These are phyloP conservation scores for Cercospora sesami DNA, from an alignment of 2,329 filamentous ascomycete genomes.

Conservation along the genomic window DNA sequence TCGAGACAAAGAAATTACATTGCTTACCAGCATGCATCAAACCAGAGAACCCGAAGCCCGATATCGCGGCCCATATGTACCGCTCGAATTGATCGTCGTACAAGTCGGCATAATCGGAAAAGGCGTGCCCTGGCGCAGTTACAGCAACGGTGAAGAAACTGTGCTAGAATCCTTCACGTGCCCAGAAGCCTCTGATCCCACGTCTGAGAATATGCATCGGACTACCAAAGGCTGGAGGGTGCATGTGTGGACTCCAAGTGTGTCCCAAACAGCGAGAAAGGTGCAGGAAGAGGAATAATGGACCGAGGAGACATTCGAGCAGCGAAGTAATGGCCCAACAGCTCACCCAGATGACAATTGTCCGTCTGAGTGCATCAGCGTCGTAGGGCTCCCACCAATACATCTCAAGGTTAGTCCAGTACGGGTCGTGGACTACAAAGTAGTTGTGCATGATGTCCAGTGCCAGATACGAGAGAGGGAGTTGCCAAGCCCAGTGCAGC, in stretches of 20 bases:
- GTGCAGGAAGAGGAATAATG: background rate
- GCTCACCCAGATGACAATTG: background rate
- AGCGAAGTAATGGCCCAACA: background rate
- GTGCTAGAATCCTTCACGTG: conserved; percentile 4
- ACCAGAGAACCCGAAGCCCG: background rate
- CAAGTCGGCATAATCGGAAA: background rate
- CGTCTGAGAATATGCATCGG: background rate
- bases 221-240: background rate
- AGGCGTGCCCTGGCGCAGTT: background rate
- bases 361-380: background rate
- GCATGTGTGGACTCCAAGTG: conserved; percentile 1
- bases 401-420: background rate
- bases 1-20: background rate
- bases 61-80: background rate
- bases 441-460: background rate
- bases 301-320: background rate
- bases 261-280: background rate
- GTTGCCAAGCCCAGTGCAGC: background rate
- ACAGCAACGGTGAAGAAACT: background rate
- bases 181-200: conserved; percentile 8
- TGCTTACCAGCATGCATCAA: background rate
- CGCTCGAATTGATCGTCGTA: background rate
- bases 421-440: background rate
- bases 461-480: conserved; percentile 3
- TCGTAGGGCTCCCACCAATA: background rate